These are phyloP conservation scores for Penicillium robsamsonii DNA, from an alignment of 495 filamentous ascomycete species.

Conservation along the genomic window DNA sequence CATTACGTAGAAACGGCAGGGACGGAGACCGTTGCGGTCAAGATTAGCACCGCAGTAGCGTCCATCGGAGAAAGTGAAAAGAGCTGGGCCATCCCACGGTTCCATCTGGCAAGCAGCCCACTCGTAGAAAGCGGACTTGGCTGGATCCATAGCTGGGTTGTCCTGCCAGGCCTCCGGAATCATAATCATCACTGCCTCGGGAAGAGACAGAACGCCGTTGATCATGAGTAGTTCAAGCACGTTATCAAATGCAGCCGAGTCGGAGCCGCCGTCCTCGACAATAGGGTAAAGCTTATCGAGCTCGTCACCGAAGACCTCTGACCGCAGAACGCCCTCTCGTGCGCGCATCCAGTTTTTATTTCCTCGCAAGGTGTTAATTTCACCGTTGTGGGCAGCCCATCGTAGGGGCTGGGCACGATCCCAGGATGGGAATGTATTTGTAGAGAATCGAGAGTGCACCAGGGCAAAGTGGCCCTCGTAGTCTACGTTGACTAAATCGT, in stretches of 20 bases:
- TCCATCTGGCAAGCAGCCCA: constrained; percentile 99
- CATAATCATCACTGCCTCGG: constrained; percentile 99
- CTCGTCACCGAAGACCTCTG: constrained; percentile 88
- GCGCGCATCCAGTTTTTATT: constrained; percentile 99
- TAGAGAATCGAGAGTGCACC: constrained; percentile 97
- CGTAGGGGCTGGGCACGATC: constrained; percentile 95
- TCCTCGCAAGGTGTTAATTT: constrained; percentile 96
- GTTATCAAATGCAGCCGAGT: constrained; percentile 98
- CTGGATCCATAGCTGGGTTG: constrained; percentile 85
- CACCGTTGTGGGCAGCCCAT: constrained; percentile 98
- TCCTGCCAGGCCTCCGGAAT: constrained; percentile 99
- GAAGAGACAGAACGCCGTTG: constrained; percentile 94
- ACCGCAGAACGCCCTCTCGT: constrained; percentile 92
- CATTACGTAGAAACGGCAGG: constrained; percentile 97
- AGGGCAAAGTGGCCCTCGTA: constrained; percentile 98
- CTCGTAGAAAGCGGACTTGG: constrained; percentile 98
- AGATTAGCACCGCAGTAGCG: constrained; percentile 97
- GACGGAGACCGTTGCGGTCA: constrained; percentile 95
- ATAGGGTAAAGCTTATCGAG: constrained; percentile 91
- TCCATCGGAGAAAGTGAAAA: constrained; percentile 98
- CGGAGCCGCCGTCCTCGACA: constrained; percentile 95
- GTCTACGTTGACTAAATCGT: constrained; percentile 94
- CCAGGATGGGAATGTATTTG: constrained; percentile 99
- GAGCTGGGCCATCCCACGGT: constrained; percentile 96
- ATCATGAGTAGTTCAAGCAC: constrained; percentile 93